Conservation (phyloP, 2,329 filamentous ascomycete species). For the Aspergillus sp. region DNA sequence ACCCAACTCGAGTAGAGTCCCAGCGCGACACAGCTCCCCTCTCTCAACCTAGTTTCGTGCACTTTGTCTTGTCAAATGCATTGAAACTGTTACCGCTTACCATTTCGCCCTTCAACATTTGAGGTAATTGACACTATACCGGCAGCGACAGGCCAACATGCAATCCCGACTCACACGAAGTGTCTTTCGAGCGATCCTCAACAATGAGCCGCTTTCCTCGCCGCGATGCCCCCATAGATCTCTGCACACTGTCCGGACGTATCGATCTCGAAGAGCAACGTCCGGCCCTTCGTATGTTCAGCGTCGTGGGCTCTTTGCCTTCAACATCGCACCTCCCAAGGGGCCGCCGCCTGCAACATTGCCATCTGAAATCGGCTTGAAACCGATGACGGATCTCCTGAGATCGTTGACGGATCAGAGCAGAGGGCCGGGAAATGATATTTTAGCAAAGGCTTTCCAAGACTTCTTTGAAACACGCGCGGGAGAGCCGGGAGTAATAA, state of each 20-base stretch:
- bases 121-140: constrained; percentile 3
- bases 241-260: constrained; percentile 35
- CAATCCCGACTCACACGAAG: constrained; percentile 50
- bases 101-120: constrained; percentile 13
- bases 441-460: constrained; percentile 68
- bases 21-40: neutral
- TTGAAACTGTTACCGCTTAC: too few species aligned
- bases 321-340: constrained; percentile 47
- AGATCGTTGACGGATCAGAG: constrained; percentile 66
- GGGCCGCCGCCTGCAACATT: constrained; percentile 61
- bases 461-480: constrained; percentile 65
- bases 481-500: constrained; percentile 59
- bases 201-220: constrained; percentile 49
- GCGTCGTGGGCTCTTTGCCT: constrained; percentile 39
- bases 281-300: constrained; percentile 41
- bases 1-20: neutral
- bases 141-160: constrained; percentile 35
- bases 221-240: constrained; percentile 42
- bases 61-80: too few species aligned
- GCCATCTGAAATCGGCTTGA: constrained; percentile 66
- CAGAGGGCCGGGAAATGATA: constrained; percentile 65
- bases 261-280: constrained; percentile 36
- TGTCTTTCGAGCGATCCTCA: constrained; percentile 51
- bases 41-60: neutral
- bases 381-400: constrained; percentile 70